A percentile compares a stretch with the other conserved stretches of the same genome.
These are phyloP conservation scores for Colletotrichum lentis DNA, from an alignment of 2,329 filamentous ascomycete species.

Conservation along the genomic window DNA sequence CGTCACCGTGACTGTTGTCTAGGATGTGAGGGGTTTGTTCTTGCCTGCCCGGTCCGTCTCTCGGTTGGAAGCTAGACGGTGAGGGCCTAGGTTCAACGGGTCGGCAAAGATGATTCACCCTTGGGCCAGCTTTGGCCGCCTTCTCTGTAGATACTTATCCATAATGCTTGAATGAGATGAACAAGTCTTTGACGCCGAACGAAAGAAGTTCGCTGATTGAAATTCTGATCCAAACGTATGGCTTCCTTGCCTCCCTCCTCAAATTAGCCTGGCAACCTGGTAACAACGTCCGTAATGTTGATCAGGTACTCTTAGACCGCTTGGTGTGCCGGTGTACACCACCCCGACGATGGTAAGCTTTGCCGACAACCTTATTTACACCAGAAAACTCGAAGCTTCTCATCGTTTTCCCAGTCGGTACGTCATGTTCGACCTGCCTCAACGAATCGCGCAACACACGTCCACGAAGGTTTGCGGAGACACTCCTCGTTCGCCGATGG, in stretches of 20 bases:
- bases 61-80: not conserved
- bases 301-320: not conserved
- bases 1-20: conserved; percentile 62
- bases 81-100: not conserved
- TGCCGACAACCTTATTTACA: not conserved
- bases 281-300: too few species aligned
- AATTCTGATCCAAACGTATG: not conserved
- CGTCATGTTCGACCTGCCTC: not conserved
- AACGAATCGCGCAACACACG: not conserved
- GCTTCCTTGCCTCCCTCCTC: not conserved
- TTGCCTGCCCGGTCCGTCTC: too few species aligned
- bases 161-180: conserved; percentile 22
- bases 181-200: not conserved
- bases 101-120: not conserved
- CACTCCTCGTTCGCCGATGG: not conserved
- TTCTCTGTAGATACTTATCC: conserved; percentile 31
- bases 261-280: not conserved
- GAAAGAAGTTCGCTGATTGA: not conserved
- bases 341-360: not conserved
- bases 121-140: conserved; percentile 8
- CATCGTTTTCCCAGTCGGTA: not conserved
- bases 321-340: not conserved
- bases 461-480: not conserved
- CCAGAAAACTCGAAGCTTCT: not conserved
- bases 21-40: not conserved